phyloP scores from a whole-genome alignment of 2,329 filamentous ascomycete genomes.

The Fusarium duplospermum region DNA sequence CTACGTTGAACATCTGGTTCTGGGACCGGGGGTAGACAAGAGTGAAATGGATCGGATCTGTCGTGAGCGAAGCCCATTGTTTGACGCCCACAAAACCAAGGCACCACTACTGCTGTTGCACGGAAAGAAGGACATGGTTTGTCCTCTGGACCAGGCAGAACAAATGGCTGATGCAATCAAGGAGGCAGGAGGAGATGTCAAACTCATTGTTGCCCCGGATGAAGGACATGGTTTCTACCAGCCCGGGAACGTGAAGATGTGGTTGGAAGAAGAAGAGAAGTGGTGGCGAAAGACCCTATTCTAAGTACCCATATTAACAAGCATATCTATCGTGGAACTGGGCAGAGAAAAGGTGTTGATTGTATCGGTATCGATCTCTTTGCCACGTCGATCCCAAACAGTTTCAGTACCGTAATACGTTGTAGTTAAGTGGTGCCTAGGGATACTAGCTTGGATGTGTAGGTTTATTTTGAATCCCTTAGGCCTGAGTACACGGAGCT shows the following conservation, averaged over 20 bases:
- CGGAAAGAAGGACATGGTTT: constrained; percentile 66
- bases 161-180: constrained; percentile 62
- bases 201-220: constrained; percentile 59
- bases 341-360: neutral
- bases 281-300: constrained; percentile 60
- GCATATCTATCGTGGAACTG: neutral
- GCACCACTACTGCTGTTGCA: constrained; percentile 67
- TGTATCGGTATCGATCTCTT: neutral
- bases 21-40: constrained; percentile 48
- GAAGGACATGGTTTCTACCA: constrained; percentile 64
- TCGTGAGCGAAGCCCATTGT: constrained; percentile 60
- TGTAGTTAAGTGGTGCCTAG: neutral
- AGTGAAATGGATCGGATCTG: constrained; percentile 57
- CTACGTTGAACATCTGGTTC: constrained; percentile 60
- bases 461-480: no score
- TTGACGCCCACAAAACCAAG: constrained; percentile 59
- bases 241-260: constrained; percentile 53
- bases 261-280: constrained; percentile 57
- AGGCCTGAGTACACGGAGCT: neutral
- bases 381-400: neutral
- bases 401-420: neutral
- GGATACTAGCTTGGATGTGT: neutral
- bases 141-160: constrained; percentile 67
- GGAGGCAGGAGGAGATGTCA: constrained; percentile 56
- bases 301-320: neutral